These are phyloP conservation scores for Anaeramoeba ignava DNA, from an alignment of 78 protist species.

Conservation along the genomic window DNA sequence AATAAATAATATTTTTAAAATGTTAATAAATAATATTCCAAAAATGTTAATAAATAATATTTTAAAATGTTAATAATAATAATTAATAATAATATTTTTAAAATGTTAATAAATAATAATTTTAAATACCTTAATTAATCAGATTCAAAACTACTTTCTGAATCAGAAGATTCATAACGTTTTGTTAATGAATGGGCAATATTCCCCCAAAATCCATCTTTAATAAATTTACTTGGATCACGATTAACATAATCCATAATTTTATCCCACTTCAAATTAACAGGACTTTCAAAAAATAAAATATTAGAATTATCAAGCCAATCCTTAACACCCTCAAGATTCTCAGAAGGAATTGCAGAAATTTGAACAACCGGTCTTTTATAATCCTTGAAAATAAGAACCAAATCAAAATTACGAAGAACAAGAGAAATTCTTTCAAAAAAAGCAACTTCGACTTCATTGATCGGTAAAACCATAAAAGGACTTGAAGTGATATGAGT, in stretches of 20 bases:
- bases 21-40: no score
- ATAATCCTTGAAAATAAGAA: constrained; percentile 72
- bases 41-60: no score
- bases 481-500: constrained; percentile 61
- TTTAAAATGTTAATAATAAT: no score
- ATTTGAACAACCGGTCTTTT: constrained; percentile 34
- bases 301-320: constrained; percentile 72
- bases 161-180: no score
- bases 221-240: constrained; percentile 43
- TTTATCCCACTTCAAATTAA: constrained; percentile 51
- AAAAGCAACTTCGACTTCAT: constrained; percentile 78
- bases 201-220: constrained; percentile 78
- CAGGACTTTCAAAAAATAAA: constrained; percentile 51
- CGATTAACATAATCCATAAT: constrained; percentile 47
- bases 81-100: no score
- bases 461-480: constrained; percentile 61
- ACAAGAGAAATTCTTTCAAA: constrained; percentile 78
- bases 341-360: constrained; percentile 35
- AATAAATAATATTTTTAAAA: no score
- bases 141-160: no score
- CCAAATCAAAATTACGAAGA: constrained; percentile 73
- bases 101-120: no score
- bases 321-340: constrained; percentile 52
- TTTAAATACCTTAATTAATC: no score
- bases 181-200: no score